Conservation (phyloP, 2,329 filamentous ascomycete genomes). For the Phialophora chinensis region DNA sequence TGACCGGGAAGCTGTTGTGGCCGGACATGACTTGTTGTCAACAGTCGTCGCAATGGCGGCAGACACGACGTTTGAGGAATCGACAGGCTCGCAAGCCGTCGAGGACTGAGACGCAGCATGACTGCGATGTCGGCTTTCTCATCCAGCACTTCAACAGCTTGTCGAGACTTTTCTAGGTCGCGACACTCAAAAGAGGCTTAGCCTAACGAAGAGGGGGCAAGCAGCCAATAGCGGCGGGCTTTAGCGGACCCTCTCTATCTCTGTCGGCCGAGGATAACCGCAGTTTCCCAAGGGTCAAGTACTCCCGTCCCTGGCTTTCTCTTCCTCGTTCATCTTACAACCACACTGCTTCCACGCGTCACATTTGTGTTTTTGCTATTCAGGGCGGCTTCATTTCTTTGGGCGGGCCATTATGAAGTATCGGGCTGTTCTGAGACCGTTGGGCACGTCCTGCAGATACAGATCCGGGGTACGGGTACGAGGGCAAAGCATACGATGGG, state of each 20-base stretch:
- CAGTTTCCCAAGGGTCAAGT: slow-evolving; percentile 1
- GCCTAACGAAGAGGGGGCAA: neutral
- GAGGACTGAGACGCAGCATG: slow-evolving; percentile 27
- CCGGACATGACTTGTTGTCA: slow-evolving; percentile 20
- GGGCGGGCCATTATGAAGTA: slow-evolving; percentile 25
- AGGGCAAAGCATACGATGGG: slow-evolving; percentile 30
- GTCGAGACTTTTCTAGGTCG: neutral
- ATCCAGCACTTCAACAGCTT: neutral
- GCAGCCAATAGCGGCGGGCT: neutral
- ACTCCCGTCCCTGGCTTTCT: slow-evolving; percentile 10
- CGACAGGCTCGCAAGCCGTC: slow-evolving; percentile 14
- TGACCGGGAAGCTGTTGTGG: slow-evolving; percentile 36
- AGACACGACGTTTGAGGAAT: neutral
- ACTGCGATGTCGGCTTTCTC: neutral
- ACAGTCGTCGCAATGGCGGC: slow-evolving; percentile 11
- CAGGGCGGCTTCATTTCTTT: slow-evolving; percentile 3
- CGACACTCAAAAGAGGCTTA: neutral
- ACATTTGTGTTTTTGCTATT: neutral
- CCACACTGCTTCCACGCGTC: neutral
- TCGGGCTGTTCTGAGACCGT: slow-evolving; percentile 24
- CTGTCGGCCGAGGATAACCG: slow-evolving; percentile 33
- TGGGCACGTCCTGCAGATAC: slow-evolving; percentile 20
- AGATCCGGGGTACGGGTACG: slow-evolving; percentile 19
- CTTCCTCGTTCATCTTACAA: slow-evolving; percentile 9
- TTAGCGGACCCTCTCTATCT: neutral